Evolutionary conservation across 1,284 basidiomycete genomes (phyloP).

Genomic region (Mycena citricolor): DNA sequence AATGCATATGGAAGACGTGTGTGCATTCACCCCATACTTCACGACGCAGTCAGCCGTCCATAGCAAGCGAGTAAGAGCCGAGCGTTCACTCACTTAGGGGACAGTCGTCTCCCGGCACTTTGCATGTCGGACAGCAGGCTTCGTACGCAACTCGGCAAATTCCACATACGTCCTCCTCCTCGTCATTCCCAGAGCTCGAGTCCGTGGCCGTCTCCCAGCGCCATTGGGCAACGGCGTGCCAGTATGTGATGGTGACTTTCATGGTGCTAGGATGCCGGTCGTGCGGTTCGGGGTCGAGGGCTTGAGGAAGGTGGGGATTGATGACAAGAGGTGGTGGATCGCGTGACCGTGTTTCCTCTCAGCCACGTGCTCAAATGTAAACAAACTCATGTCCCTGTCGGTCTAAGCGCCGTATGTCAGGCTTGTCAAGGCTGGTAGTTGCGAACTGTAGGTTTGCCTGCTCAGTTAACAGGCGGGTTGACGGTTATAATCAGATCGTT

Average conservation of each 20-base stretch:
- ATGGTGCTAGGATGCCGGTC: too few relatives aligned
- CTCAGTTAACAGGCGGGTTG: too few relatives aligned
- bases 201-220: conserved; percentile 75
- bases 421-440: too few relatives aligned
- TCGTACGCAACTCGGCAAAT: conserved; percentile 92
- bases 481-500: too few relatives aligned
- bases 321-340: too few relatives aligned
- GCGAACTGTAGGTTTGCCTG: too few relatives aligned
- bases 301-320: too few relatives aligned
- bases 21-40: conserved; percentile 94
- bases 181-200: conserved; percentile 36
- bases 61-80: not conserved
- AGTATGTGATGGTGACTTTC: conserved; percentile 80
- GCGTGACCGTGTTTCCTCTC: too few relatives aligned
- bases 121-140: conserved; percentile 90
- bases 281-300: too few relatives aligned
- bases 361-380: too few relatives aligned
- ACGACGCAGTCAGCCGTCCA: conserved; percentile 9
- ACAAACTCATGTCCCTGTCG: too few relatives aligned
- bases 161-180: conserved; percentile 88
- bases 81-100: conserved; percentile 74
- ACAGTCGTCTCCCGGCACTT: conserved; percentile 95
- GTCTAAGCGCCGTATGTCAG: too few relatives aligned
- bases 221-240: conserved; percentile 87
- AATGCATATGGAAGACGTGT: conserved; percentile 95